phyloP scores from a whole-genome alignment of 2,329 filamentous ascomycete species.

The Leptoxyphium fumago region DNA sequence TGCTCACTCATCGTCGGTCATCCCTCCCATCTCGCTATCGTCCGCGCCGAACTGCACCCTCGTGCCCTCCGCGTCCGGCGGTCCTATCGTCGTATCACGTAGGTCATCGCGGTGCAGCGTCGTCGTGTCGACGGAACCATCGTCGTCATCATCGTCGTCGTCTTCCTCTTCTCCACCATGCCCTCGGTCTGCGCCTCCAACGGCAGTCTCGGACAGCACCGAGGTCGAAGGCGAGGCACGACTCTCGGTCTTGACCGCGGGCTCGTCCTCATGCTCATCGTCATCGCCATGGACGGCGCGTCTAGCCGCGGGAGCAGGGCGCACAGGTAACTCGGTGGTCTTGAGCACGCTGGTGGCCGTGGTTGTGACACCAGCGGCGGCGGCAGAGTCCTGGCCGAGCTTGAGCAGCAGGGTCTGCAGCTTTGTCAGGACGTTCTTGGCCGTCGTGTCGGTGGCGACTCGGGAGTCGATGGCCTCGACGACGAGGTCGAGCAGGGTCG shows the following conservation, averaged over 20 bases:
- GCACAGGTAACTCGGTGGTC: background rate
- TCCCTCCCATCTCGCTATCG: constrained; percentile 8
- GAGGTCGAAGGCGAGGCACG: background rate
- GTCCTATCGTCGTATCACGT: constrained; percentile 12
- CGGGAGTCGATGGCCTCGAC: constrained; percentile 33
- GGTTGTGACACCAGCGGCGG: constrained; percentile 17
- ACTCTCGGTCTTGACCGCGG: background rate
- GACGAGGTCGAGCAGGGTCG: constrained; percentile 30
- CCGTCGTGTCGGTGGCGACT: constrained; percentile 36
- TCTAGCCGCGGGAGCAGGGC: background rate
- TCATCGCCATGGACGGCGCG: background rate
- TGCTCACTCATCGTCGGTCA: constrained; percentile 11
- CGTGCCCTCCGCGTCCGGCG: constrained; percentile 23
- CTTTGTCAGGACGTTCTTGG: constrained; percentile 41
- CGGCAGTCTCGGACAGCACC: no score
- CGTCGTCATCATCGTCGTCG: constrained; percentile 9
- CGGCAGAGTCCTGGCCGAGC: constrained; percentile 31
- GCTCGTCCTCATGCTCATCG: background rate
- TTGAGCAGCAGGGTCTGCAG: constrained; percentile 37
- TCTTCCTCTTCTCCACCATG: background rate
- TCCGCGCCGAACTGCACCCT: constrained; percentile 14
- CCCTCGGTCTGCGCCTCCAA: background rate
- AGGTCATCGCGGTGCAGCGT: constrained; percentile 13
- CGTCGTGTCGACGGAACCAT: constrained; percentile 7
- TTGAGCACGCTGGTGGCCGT: background rate